These are phyloP conservation scores for Russula abietina DNA, from an alignment of 768 basidiomycete genomes.

Conservation along the genomic window DNA sequence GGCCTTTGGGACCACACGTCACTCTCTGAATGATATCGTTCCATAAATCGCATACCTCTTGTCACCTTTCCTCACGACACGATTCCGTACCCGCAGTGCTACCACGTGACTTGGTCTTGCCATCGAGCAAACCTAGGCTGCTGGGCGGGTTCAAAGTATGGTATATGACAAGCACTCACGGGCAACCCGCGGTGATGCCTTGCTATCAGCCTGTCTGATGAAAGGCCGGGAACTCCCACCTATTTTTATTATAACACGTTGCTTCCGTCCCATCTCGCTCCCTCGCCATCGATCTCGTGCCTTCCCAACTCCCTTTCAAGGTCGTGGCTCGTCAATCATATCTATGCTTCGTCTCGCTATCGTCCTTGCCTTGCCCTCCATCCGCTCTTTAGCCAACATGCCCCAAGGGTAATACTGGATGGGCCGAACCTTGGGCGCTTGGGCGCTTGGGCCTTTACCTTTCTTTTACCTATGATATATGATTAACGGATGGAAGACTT, in stretches of 20 bases:
- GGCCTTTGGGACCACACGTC: too few species aligned
- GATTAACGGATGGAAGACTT: neutral
- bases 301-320: neutral
- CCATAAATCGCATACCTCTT: neutral
- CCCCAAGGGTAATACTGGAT: neutral
- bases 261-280: neutral
- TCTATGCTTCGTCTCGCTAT: neutral
- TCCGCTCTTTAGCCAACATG: conserved; percentile 19
- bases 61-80: neutral
- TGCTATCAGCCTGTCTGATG: neutral
- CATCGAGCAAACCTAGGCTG: neutral
- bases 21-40: neutral
- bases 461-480: neutral
- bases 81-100: too few species aligned
- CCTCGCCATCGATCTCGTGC: neutral
- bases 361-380: conserved; percentile 11
- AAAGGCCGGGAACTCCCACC: neutral
- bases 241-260: neutral
- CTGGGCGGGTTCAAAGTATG: neutral
- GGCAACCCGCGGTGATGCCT: neutral
- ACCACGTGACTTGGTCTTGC: neutral
- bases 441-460: too few species aligned
- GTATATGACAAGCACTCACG: neutral
- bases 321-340: too few species aligned
- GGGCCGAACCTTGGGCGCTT: neutral